Evolutionary conservation across 164 flowering plant genomes (phyloP), one percentile per base, ranked within the genome.

Genomic region (Amborella trichopoda): DNA sequence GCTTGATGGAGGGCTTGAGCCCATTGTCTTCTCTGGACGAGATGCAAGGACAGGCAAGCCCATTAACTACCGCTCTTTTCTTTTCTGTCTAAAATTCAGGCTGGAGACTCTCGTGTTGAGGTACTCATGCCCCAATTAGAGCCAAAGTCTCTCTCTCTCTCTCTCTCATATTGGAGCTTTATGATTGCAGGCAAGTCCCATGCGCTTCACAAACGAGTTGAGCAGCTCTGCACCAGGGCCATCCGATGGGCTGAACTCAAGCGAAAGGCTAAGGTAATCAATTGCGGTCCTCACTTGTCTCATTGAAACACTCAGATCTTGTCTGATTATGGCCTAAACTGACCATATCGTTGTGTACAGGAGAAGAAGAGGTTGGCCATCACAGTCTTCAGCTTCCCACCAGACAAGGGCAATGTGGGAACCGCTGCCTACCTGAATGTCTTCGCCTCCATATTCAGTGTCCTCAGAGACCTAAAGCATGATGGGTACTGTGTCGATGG

Each of bases 1-100:
- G 79, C 86, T 87, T 1, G 95, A 93, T 61, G 99, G 99, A 39
- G 96, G 94, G 22, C 84, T 93, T 95, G 96, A 87, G 69, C 96
- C 96, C 16, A 87, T 87, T 53, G 96, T 93, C 47, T 93, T 87
- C 59, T 66, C 99, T 2, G 99, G 99, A 6, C 82, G 99, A 4
- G 99, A 93, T 62, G 85, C 84, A 3, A 69, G 83, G 74, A 76
- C 96, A 66, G 98, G 96, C 54, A 64, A 69, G 80, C 68, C 2
- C 44, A 48, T n/a, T n/a, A n/a, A n/a, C n/a, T n/a, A n/a, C n/a
- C n/a, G n/a, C n/a, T 19, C 26, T 53, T 32, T 24, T 18, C 13
- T 25, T 41, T 36, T 22, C 12, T 36, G 3, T 8, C 26, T 20
- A 10, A 33, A 11, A 36, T 26, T 46, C 25, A 5, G 19, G 18